These are phyloP conservation scores for Noccaea caerulescens DNA, from an alignment of 345 rosid species.

Conservation along the genomic window DNA sequence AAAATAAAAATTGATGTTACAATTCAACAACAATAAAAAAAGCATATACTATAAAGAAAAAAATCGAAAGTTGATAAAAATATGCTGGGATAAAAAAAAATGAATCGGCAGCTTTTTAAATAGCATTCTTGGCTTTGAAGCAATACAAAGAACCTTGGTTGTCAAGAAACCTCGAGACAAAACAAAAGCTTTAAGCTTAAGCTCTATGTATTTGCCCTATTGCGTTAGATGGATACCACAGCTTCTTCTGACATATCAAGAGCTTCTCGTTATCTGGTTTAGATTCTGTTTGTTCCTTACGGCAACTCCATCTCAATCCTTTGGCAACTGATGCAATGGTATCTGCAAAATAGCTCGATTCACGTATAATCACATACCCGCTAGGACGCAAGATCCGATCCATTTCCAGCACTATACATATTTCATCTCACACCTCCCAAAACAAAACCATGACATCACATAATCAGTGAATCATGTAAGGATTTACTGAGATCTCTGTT, in stretches of 20 bases:
- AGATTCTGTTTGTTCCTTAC: constrained; percentile 67
- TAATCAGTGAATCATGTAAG: background rate
- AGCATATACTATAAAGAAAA: constrained; percentile 34
- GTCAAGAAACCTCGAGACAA: constrained; percentile 27
- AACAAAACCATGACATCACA: constrained; percentile 1
- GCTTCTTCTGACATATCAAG: constrained; percentile 86
- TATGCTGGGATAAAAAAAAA: constrained; percentile 37
- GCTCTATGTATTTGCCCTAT: constrained; percentile 14
- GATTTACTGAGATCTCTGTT: constrained; percentile 5
- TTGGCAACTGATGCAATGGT: constrained; percentile 64
- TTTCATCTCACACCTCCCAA: constrained; percentile 81
- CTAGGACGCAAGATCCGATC: constrained; percentile 82
- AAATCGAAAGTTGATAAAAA: constrained; percentile 26
- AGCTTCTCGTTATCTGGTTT: constrained; percentile 72
- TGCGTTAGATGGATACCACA: constrained; percentile 67
- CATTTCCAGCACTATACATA: constrained; percentile 85
- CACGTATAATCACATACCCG: constrained; percentile 76
- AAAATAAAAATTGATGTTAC: constrained; percentile 4
- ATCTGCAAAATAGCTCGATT: constrained; percentile 76
- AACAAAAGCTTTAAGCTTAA: constrained; percentile 33
- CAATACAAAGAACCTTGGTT: constrained; percentile 32
- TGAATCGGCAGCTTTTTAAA: constrained; percentile 32
- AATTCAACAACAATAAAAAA: constrained; percentile 11
- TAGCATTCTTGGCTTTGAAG: constrained; percentile 37
- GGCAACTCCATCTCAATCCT: constrained; percentile 90